Conservation (phyloP, 768 basidiomycete genomes). For the Agaricus blazei region DNA sequence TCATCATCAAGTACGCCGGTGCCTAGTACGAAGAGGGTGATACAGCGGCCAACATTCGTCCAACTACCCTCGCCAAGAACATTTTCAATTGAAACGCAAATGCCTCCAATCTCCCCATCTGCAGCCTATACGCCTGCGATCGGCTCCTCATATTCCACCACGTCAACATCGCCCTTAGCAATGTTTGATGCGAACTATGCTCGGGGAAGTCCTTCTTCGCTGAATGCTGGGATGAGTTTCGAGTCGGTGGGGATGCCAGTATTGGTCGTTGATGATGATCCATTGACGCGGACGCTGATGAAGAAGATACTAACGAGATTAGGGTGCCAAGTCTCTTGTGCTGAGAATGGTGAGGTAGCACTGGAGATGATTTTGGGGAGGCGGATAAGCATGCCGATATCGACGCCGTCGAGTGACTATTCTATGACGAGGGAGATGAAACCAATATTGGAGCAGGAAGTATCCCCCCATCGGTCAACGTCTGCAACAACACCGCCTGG, state of each 20-base stretch:
- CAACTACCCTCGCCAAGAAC: constrained; percentile 28
- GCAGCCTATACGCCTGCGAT: constrained; percentile 12
- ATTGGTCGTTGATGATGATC: constrained; percentile 82
- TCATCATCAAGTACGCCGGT: not conserved
- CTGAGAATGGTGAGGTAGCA: constrained; percentile 81
- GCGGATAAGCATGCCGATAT: constrained; percentile 13
- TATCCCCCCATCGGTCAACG: constrained; percentile 6
- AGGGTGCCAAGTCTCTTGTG: constrained; percentile 72
- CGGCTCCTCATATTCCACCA: constrained; percentile 16
- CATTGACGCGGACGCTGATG: constrained; percentile 78
- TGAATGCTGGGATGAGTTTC: constrained; percentile 32
- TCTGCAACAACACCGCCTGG: constrained; percentile 9
- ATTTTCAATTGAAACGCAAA: constrained; percentile 24
- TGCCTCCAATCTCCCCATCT: constrained; percentile 17
- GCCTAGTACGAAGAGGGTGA: not conserved
- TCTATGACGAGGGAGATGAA: constrained; percentile 22
- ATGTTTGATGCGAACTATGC: constrained; percentile 33
- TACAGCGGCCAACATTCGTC: constrained; percentile 33
- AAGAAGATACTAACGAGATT: constrained; percentile 70
- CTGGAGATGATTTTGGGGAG: constrained; percentile 63
- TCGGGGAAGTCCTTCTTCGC: constrained; percentile 33
- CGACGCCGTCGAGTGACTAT: constrained; percentile 36
- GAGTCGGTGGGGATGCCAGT: constrained; percentile 51
- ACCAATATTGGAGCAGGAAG: constrained; percentile 33
- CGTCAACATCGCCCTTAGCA: constrained; percentile 25